phyloP scores from a whole-genome alignment of 108 stramenopile species.

The Fragilaria crotonensis region DNA sequence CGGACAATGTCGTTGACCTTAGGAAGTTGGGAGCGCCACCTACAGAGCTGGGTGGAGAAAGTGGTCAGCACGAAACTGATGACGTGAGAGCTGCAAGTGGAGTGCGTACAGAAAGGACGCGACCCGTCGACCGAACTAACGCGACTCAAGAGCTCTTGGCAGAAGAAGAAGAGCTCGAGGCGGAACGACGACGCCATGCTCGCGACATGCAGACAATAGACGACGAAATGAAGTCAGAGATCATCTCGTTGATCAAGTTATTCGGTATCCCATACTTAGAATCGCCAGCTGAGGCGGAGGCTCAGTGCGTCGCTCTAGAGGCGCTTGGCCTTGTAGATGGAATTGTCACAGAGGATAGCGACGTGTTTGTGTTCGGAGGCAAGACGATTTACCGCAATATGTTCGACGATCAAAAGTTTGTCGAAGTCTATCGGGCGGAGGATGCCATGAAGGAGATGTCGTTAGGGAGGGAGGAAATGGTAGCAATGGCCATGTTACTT shows the following conservation, averaged over 20 bases:
- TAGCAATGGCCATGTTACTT: conserved; percentile 91
- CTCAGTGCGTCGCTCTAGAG: conserved; percentile 89
- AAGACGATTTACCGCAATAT: conserved; percentile 86
- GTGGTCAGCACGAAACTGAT: not conserved
- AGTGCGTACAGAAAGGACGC: not conserved
- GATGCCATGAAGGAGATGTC: conserved; percentile 87
- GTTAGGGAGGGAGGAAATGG: conserved; percentile 66
- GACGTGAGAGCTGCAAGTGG: not conserved
- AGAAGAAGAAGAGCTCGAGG: conserved; percentile 14
- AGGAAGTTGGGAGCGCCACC: not conserved
- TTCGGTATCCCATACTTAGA: conserved; percentile 96
- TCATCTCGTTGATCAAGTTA: conserved; percentile 75
- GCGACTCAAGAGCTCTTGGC: conserved; percentile 34
- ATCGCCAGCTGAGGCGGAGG: conserved; percentile 97
- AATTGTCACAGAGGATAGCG: conserved; percentile 96
- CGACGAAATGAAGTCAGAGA: conserved; percentile 92
- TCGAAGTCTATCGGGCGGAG: conserved; percentile 83
- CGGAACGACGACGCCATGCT: conserved; percentile 46
- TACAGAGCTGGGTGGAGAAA: not conserved
- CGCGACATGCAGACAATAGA: conserved; percentile 82
- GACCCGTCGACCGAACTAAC: not conserved
- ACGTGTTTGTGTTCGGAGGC: conserved; percentile 97
- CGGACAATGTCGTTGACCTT: not conserved
- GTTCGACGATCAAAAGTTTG: conserved; percentile 93
- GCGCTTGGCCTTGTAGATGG: conserved; percentile 90